A percentile compares a stretch with the other conserved stretches of the same genome.
These are phyloP conservation scores for Dicorynia guianensis DNA, from an alignment of 306 rosid genomes.

Conservation along the genomic window DNA sequence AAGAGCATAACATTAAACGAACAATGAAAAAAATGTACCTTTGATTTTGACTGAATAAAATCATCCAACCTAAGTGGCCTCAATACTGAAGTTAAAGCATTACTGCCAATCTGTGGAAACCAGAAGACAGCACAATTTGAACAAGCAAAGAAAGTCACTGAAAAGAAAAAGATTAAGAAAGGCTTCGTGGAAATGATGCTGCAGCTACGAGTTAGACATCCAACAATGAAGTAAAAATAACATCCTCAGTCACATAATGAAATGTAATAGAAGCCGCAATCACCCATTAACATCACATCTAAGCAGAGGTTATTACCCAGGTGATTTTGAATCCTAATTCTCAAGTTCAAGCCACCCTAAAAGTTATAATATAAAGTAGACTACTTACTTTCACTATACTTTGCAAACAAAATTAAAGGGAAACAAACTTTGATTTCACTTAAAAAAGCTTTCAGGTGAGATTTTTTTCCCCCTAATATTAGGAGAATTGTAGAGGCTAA, in stretches of 20 bases:
- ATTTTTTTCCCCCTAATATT: too few species aligned
- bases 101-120: conserved; percentile 54
- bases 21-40: conserved; percentile 56
- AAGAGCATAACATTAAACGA: conserved; percentile 14
- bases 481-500: too few species aligned
- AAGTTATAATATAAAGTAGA: background rate
- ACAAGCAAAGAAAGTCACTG: too few species aligned
- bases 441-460: too few species aligned
- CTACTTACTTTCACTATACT: background rate
- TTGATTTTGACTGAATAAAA: conserved; percentile 81
- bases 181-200: too few species aligned
- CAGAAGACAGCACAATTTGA: conserved; percentile 12
- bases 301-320: background rate
- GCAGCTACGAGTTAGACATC: background rate
- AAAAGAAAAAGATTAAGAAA: too few species aligned
- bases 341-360: background rate
- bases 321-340: background rate
- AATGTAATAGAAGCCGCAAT: background rate
- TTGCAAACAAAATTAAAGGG: background rate
- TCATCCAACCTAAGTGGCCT: conserved; percentile 81
- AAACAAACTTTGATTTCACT: too few species aligned
- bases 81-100: conserved; percentile 38
- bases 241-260: background rate
- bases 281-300: background rate
- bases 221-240: background rate